Evolutionary conservation across 805 yeast species (phyloP).

Genomic region (Saccharomycopsis selenospora): DNA sequence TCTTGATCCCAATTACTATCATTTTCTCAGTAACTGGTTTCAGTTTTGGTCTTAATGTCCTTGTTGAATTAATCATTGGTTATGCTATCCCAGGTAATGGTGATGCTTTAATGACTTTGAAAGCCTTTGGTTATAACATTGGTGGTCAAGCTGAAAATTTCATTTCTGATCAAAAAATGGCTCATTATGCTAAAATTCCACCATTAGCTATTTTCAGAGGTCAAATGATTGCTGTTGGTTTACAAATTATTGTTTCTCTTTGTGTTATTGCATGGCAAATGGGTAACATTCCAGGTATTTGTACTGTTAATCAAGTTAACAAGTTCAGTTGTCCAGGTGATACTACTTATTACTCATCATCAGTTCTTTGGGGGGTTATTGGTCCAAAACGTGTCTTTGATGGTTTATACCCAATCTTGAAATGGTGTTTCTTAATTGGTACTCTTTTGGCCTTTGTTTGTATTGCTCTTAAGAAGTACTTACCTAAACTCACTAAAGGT

Average conservation of each 20-base stretch:
- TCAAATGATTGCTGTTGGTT: constrained; percentile 30
- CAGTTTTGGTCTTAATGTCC: constrained; percentile 40
- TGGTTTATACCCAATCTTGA: constrained; percentile 51
- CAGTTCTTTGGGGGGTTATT: constrained; percentile 46
- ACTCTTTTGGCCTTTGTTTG: constrained; percentile 29
- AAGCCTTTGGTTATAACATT: constrained; percentile 49
- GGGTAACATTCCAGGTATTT: constrained; percentile 29
- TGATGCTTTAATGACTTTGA: constrained; percentile 42
- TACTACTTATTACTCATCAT: constrained; percentile 42
- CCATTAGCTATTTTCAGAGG: constrained; percentile 50
- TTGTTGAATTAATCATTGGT: constrained; percentile 50
- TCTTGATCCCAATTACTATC: constrained; percentile 44
- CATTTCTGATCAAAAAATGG: constrained; percentile 47
- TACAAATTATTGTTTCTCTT: constrained; percentile 28
- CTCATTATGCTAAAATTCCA: constrained; percentile 50
- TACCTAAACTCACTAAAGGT: constrained; percentile 24
- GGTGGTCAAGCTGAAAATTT: constrained; percentile 58
- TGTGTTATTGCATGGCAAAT: constrained; percentile 32
- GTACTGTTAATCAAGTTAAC: constrained; percentile 30
- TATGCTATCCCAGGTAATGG: constrained; percentile 51
- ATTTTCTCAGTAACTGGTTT: constrained; percentile 42
- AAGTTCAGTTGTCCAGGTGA: constrained; percentile 35
- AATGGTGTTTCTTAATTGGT: constrained; percentile 59
- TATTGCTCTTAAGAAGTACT: constrained; percentile 25
- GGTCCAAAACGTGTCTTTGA: constrained; percentile 50